phyloP scores from a whole-genome alignment of 257 asterid genomes.

The Echites panduratus region DNA sequence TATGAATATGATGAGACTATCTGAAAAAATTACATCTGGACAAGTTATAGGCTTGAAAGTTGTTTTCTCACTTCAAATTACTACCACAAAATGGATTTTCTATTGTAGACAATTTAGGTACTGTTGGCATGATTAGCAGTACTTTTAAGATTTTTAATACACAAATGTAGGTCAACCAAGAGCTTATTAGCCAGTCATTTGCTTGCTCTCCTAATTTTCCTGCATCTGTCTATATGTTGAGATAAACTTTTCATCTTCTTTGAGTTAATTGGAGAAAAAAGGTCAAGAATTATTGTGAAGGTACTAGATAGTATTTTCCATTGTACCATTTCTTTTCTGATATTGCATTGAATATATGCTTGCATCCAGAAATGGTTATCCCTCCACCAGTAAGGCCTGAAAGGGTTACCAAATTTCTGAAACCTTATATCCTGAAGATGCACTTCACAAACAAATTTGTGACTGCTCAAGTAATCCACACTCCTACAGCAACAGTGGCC shows the following conservation, averaged over 20 bases:
- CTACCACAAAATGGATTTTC: background rate
- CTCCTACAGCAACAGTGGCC: slow-evolving; percentile 88
- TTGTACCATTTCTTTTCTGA: background rate
- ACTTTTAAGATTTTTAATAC: background rate
- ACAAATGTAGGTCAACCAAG: background rate
- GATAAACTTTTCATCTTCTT: background rate
- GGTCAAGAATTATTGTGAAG: background rate
- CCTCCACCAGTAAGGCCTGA: slow-evolving; percentile 64
- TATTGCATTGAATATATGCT: background rate
- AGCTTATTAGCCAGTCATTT: background rate
- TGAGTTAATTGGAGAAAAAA: background rate
- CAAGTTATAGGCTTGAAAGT: background rate
- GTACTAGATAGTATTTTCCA: background rate
- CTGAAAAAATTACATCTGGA: background rate
- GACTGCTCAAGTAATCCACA: slow-evolving; percentile 78
- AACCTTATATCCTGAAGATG: slow-evolving; percentile 79
- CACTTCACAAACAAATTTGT: slow-evolving; percentile 81
- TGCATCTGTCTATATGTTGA: background rate
- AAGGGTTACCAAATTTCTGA: slow-evolving; percentile 61
- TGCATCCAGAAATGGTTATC: slow-evolving; percentile 58
- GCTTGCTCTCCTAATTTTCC: background rate
- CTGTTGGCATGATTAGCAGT: background rate
- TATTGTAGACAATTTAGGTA: background rate
- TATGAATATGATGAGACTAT: background rate
- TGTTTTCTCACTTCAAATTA: background rate